Percentiles rank a stretch among this genome's conserved stretches.
Conservation (phyloP, 768 basidiomycete genomes). For the Lactarius indigo region DNA sequence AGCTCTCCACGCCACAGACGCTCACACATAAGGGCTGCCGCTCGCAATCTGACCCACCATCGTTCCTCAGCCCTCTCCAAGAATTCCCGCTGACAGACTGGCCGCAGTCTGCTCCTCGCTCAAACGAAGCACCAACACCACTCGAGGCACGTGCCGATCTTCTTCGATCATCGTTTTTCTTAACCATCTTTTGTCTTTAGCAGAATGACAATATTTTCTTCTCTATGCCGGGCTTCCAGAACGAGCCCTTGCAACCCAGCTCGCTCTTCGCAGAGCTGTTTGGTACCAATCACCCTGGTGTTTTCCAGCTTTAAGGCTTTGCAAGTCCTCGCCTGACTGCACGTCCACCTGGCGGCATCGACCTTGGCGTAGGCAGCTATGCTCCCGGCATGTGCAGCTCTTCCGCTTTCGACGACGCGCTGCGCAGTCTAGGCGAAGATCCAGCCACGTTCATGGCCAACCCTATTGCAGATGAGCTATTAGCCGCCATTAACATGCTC, state of each 20-base stretch:
- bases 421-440: conserved; percentile 2
- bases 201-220: conserved; percentile 4
- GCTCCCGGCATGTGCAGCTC: conserved; percentile 7
- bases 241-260: background rate
- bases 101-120: background rate
- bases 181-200: background rate
- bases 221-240: conserved; percentile 3
- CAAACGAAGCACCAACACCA: background rate
- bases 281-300: background rate
- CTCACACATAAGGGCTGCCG: conserved; percentile 1
- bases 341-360: conserved; percentile 9
- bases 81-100: conserved; percentile 1
- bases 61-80: conserved; percentile 1
- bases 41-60: background rate
- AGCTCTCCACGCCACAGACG: background rate
- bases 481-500: conserved; percentile 5
- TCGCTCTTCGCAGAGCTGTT: background rate
- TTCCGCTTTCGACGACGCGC: background rate
- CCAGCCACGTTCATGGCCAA: conserved; percentile 7
- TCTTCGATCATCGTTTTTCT: background rate
- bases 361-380: conserved; percentile 10
- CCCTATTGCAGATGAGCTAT: conserved; percentile 4
- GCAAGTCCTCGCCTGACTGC: conserved; percentile 4
- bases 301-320: background rate
- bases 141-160: conserved; percentile 6